phyloP scores from a whole-genome alignment of 139 green algal species.

The Eudorina sp. region DNA sequence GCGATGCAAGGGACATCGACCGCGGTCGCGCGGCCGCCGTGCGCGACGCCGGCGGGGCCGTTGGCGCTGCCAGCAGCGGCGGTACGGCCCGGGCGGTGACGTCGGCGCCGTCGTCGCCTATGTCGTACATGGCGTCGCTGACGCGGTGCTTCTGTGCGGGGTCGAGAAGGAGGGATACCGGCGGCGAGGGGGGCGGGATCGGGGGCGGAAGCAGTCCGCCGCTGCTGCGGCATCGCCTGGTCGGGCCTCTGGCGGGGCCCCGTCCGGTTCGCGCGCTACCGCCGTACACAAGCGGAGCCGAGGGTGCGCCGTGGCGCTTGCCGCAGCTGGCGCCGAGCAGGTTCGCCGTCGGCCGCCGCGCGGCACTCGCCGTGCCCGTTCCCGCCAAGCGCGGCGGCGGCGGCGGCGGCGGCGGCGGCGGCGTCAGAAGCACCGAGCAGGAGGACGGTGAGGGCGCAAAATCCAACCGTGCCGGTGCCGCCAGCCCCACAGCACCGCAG shows the following conservation, averaged over 20 bases:
- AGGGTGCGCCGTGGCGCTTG: background rate
- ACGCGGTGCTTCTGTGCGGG: too few species aligned
- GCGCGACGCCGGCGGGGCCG: background rate
- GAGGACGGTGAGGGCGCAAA: too few species aligned
- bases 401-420: background rate
- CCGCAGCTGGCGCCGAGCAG: background rate
- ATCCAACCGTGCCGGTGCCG: too few species aligned
- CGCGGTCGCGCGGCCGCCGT: background rate
- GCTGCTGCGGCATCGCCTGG: too few species aligned
- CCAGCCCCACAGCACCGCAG: too few species aligned
- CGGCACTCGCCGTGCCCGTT: background rate
- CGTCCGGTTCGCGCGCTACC: too few species aligned
- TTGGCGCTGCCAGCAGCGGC: background rate
- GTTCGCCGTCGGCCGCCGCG: background rate
- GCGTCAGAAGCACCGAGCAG: too few species aligned
- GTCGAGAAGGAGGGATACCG: too few species aligned
- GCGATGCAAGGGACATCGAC: background rate
- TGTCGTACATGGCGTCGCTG: background rate
- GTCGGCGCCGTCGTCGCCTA: background rate
- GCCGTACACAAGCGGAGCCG: too few species aligned
- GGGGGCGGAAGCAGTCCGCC: too few species aligned
- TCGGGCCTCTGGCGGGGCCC: too few species aligned
- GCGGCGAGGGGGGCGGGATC: too few species aligned
- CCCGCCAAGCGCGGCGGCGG: background rate
- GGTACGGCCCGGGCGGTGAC: background rate